phyloP scores from a whole-genome alignment of 2,329 filamentous ascomycete species.

The Rutstroemia sydowiana region DNA sequence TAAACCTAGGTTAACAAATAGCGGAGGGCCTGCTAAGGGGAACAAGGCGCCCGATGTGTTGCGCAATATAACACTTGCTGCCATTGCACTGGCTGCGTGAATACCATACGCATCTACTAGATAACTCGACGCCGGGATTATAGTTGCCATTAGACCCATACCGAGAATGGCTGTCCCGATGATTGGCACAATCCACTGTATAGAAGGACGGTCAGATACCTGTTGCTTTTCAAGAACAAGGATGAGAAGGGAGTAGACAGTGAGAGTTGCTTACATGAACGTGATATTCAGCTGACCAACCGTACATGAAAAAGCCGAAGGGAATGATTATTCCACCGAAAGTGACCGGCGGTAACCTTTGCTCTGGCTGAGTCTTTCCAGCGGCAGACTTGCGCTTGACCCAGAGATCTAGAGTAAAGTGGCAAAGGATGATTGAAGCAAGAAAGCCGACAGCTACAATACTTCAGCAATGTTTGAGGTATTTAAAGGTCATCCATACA shows the following conservation, averaged over 20 bases:
- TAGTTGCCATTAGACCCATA: conserved; percentile 34
- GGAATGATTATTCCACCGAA: conserved; percentile 34
- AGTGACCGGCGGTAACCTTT: conserved; percentile 36
- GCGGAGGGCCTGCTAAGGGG: conserved; percentile 39
- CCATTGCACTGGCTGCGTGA: conserved; percentile 33
- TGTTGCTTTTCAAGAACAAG: not conserved
- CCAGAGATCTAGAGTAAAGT: not conserved
- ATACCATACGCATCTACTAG: conserved; percentile 36
- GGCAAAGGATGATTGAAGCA: not conserved
- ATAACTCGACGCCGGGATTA: conserved; percentile 36
- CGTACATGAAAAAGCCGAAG: no score
- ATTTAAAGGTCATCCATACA: no score
- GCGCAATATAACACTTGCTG: conserved; percentile 33
- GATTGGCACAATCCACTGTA: conserved; percentile 36
- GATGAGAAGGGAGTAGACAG: not conserved
- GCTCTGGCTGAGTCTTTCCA: conserved; percentile 29
- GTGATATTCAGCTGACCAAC: conserved; percentile 30
- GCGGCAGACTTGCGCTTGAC: not conserved
- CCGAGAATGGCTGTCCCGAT: conserved; percentile 35
- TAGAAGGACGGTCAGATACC: conserved; percentile 18
- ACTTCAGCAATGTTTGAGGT: no score
- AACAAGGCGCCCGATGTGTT: conserved; percentile 42
- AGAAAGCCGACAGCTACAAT: not conserved
- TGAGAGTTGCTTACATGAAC: conserved; percentile 20
- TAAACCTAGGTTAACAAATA: conserved; percentile 36